Evolutionary conservation across 2,329 filamentous ascomycete genomes (phyloP).

Genomic region (Diaporthe vexans): DNA sequence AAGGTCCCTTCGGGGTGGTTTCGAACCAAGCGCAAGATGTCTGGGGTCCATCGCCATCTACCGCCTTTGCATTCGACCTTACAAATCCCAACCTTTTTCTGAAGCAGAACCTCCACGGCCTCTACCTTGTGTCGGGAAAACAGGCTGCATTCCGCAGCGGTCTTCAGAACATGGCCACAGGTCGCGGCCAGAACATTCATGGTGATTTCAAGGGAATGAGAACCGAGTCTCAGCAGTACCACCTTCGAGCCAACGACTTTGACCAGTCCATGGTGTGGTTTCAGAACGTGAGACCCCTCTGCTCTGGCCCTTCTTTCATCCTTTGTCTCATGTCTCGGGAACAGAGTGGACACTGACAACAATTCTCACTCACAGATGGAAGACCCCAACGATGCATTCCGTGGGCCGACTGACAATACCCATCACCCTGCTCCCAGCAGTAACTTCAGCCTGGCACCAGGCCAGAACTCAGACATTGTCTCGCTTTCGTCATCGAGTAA

Average conservation of each 20-base stretch:
- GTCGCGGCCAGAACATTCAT: neutral
- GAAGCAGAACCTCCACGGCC: neutral
- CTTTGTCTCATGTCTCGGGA: conserved; percentile 28
- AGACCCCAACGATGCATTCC: conserved; percentile 20
- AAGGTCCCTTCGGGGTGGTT: neutral
- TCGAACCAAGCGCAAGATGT: neutral
- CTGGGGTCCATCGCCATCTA: neutral
- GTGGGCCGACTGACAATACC: neutral
- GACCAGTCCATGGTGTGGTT: conserved; percentile 26
- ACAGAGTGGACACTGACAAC: conserved; percentile 1
- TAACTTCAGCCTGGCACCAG: no score
- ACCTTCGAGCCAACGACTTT: neutral
- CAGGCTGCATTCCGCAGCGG: neutral
- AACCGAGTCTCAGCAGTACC: neutral
- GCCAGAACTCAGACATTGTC: neutral
- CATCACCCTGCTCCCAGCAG: no score
- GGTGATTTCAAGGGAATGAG: neutral
- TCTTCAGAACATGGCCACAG: neutral
- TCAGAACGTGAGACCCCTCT: conserved; percentile 24
- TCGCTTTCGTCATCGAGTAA: neutral
- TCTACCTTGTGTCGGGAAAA: neutral
- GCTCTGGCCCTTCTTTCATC: neutral
- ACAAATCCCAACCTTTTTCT: neutral
- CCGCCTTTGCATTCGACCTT: neutral
- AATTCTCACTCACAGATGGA: neutral